phyloP scores from a whole-genome alignment of 495 filamentous ascomycete genomes.

The Bombardia bombarda region DNA sequence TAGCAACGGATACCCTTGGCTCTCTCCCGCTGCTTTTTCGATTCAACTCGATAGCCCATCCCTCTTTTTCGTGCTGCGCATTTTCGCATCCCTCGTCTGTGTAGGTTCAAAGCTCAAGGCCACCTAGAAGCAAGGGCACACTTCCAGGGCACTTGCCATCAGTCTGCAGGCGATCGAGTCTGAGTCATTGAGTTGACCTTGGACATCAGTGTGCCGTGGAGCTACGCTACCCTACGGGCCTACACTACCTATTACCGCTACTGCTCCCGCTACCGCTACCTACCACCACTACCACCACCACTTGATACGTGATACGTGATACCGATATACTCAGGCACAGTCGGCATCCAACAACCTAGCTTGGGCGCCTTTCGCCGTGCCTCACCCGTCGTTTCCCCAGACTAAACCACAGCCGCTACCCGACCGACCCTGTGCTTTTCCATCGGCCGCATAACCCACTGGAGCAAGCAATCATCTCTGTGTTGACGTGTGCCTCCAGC shows the following conservation, averaged over 20 bases:
- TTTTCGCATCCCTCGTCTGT: too few relatives aligned
- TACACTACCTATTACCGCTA: neutral
- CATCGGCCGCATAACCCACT: too few relatives aligned
- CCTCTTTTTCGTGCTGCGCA: too few relatives aligned
- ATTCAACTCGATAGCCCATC: neutral
- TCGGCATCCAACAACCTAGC: conserved; percentile 1
- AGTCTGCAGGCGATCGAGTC: conserved; percentile 18
- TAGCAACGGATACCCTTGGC: conserved; percentile 1
- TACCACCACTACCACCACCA: neutral
- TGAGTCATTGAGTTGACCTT: conserved; percentile 34
- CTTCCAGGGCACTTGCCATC: too few relatives aligned
- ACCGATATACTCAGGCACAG: conserved; percentile 8
- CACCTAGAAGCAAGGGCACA: too few relatives aligned
- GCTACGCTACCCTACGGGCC: conserved; percentile 2
- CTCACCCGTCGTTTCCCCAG: conserved; percentile 7
- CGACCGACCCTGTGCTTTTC: too few relatives aligned
- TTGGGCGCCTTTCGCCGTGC: conserved; percentile 3
- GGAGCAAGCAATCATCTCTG: too few relatives aligned
- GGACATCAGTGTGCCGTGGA: conserved; percentile 26
- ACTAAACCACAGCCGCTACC: conserved; percentile 7
- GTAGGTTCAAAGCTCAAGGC: too few relatives aligned
- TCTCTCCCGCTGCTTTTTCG: neutral
- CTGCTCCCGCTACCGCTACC: too few relatives aligned
- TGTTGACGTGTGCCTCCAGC: too few relatives aligned
- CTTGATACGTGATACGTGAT: neutral